Conservation (phyloP, 495 filamentous ascomycete genomes). For the Ascobolus immersus region DNA sequence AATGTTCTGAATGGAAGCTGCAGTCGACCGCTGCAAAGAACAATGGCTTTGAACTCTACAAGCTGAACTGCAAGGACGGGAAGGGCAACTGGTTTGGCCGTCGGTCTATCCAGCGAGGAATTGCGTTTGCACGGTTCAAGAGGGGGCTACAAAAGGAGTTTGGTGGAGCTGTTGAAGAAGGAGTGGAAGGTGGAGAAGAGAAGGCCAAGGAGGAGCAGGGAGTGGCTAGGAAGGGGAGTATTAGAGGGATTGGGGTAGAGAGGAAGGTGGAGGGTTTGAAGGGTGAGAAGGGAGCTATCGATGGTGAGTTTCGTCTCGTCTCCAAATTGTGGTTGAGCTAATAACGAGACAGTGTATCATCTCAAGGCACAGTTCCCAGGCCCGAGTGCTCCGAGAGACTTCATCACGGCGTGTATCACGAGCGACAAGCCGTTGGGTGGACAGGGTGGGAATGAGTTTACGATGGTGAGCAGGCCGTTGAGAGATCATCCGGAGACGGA, state of each 20-base stretch:
- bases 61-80: conserved; percentile 50
- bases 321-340: conserved; percentile 1
- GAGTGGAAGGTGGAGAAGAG: conserved; percentile 16
- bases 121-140: conserved; percentile 47
- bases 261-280: conserved; percentile 29
- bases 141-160: conserved; percentile 22
- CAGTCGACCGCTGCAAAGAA: conserved; percentile 42
- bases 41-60: conserved; percentile 58
- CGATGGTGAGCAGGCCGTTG: conserved; percentile 68
- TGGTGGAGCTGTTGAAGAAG: conserved; percentile 28
- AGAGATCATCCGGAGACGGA: conserved; percentile 31
- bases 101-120: conserved; percentile 51
- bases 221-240: conserved; percentile 37
- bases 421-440: conserved; percentile 4
- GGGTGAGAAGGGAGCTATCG: conserved; percentile 4
- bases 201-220: conserved; percentile 27
- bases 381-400: conserved; percentile 67
- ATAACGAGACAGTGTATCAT: conserved; percentile 35
- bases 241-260: conserved; percentile 68
- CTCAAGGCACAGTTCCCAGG: conserved; percentile 75
- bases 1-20: conserved; percentile 73
- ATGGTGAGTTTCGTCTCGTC: background rate
- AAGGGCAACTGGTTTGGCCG: conserved; percentile 76
- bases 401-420: conserved; percentile 49
- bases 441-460: conserved; percentile 32